Evolutionary conservation across 345 rosid genomes (phyloP).

Genomic region (Capsella bursapastoris): DNA sequence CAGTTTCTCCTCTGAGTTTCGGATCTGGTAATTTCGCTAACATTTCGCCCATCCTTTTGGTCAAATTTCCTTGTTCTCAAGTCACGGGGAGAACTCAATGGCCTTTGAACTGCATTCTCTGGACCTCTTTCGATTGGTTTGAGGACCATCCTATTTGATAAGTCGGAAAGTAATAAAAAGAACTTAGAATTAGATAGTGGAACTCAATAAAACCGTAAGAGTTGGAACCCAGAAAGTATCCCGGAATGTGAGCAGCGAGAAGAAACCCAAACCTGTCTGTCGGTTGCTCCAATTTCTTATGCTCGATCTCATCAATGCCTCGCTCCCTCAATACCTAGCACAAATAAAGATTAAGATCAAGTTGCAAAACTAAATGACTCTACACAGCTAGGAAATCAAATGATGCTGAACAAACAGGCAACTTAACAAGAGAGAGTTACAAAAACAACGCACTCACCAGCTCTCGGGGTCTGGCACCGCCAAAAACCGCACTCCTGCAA

Average conservation of each 20-base stretch:
- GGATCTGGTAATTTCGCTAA: conserved; percentile 51
- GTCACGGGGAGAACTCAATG: conserved; percentile 50
- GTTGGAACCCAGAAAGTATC: conserved; percentile 3
- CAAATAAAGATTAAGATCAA: too few species aligned
- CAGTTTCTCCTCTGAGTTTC: conserved; percentile 65
- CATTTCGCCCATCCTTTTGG: conserved; percentile 54
- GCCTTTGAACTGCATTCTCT: conserved; percentile 50
- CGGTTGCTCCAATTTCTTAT: conserved; percentile 50
- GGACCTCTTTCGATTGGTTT: conserved; percentile 52
- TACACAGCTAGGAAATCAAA: background rate
- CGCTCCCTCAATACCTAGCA: conserved; percentile 75
- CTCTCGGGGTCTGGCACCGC: conserved; percentile 90
- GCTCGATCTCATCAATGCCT: conserved; percentile 57
- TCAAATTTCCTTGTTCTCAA: conserved; percentile 57
- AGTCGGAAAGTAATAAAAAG: background rate
- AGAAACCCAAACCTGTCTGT: conserved; percentile 56
- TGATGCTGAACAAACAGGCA: conserved; percentile 21
- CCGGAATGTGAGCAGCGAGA: background rate
- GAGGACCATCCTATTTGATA: conserved; percentile 52
- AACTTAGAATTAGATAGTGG: conserved; percentile 14
- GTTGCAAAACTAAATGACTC: too few species aligned
- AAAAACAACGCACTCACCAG: conserved; percentile 54
- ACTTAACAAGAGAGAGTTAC: conserved; percentile 2
- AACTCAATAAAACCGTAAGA: conserved; percentile 9
- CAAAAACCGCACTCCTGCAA: conserved; percentile 74